Evolutionary conservation across 2,329 filamentous ascomycete genomes (phyloP).

Genomic region (Colletotrichum simmondsii): DNA sequence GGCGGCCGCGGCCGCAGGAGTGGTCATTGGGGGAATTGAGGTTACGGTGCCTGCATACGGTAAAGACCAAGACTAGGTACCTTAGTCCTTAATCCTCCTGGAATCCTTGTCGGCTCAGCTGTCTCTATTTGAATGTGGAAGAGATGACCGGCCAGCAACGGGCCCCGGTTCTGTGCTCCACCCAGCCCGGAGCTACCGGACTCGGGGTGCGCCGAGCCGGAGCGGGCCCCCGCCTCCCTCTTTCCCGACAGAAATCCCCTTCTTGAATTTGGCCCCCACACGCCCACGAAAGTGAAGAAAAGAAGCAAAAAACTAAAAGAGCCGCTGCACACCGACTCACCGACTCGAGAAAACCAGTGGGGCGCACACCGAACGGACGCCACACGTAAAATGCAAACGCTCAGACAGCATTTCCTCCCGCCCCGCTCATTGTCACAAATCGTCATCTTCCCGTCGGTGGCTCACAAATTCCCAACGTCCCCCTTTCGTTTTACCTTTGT

Average conservation of each 20-base stretch:
- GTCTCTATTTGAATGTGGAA: not conserved
- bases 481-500: not conserved
- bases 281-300: not conserved
- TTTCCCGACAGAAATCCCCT: not conserved
- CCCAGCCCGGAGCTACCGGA: not conserved
- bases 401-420: slow-evolving; percentile 17
- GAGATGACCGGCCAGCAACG: not conserved
- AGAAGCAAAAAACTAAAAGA: not conserved
- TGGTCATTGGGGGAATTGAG: not conserved
- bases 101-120: not conserved
- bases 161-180: not conserved
- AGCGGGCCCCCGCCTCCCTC: not conserved
- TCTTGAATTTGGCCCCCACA: not conserved
- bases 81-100: too few relatives aligned
- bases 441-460: not conserved
- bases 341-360: slow-evolving; percentile 4
- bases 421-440: not conserved
- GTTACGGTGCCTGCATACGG: not conserved
- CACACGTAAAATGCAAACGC: slow-evolving; percentile 13
- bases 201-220: not conserved
- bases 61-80: too few relatives aligned
- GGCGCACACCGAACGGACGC: not conserved
- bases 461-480: not conserved
- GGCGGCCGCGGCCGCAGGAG: not conserved
- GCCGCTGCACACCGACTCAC: not conserved